Base-by-base conservation (phyloP, 2,329 filamentous ascomycete genomes). In the Colletotrichum costaricense region DNA sequence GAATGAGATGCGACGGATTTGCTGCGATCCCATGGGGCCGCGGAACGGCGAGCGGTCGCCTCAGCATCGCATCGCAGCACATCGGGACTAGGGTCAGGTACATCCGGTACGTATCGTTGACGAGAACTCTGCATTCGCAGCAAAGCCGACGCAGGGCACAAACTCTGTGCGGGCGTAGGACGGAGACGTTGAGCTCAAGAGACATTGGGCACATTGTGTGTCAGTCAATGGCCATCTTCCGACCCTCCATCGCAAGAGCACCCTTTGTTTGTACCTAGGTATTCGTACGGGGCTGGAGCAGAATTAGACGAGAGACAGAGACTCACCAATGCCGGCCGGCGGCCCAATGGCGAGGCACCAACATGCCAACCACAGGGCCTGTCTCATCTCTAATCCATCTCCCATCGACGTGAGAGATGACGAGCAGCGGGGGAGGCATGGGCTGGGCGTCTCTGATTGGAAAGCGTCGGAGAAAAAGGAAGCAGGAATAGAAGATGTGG, bases 311-410 rank as follows among this genome's bases (percentile, higher is more conserved):
- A 63, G 24, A 49, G 46, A 65, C 71, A 63, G 30, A 49, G 46
- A 65, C 71, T 62, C 46, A 19, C 28, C 19, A 49, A 62, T 66
- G 69, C 49, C 67, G 65, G 55, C 33, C 67, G 62, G 67, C 35
- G 57, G 67, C 46, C 67, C 42, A 56, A 63, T 58, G 59, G 33
- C 28, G 33, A 35, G 28, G 38, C 69, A 26, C 22, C 55, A 30
- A 19, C 63, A 65, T 65, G 30, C 49, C 63, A 46, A 28, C 16
- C 65, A 30, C 52, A 67, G 38, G 67, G 55, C 60, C 33, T 73
- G 71, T 73, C 71, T 73, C 71, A 73, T 63, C 60, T 73, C 52
- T 73, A 73, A 70, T 73, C 66, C 67, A 65, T 24, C 57, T 56
- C 24, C 46, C 60, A 65, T 57, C 54, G 55, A 42, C 16, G 59